A percentile compares a stretch with the other conserved stretches of the same genome.
These are phyloP conservation scores for Penicillium sp. DNA, from an alignment of 2,329 filamentous ascomycete species.

Conservation along the genomic window DNA sequence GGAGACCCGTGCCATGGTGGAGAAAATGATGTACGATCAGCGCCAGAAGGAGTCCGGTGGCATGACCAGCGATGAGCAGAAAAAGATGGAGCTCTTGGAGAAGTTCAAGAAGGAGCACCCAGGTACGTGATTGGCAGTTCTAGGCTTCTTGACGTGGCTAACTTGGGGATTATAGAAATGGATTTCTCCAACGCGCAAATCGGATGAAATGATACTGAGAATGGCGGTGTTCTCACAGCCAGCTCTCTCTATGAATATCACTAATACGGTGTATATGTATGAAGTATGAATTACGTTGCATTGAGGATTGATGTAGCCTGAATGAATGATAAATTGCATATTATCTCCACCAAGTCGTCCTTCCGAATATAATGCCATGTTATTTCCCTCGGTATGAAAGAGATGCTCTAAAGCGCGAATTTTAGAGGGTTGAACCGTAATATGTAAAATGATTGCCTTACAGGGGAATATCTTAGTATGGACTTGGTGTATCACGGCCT, in stretches of 20 bases:
- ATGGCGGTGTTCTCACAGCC: not conserved
- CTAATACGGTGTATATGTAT: conserved; percentile 13
- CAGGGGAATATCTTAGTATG: too few species aligned
- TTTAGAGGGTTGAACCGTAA: too few species aligned
- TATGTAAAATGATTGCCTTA: too few species aligned
- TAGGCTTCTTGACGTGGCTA: conserved; percentile 2
- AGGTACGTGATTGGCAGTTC: conserved; percentile 25
- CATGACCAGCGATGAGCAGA: conserved; percentile 88
- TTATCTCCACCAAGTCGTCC: not conserved
- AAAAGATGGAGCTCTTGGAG: conserved; percentile 86
- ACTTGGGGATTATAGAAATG: conserved; percentile 48
- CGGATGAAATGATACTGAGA: conserved; percentile 31
- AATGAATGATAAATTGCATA: conserved; percentile 17
- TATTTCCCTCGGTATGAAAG: too few species aligned
- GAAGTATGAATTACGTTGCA: conserved; percentile 20
- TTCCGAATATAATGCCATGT: too few species aligned
- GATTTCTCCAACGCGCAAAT: conserved; percentile 64
- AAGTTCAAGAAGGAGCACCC: conserved; percentile 83
- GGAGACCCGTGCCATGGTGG: conserved; percentile 92
- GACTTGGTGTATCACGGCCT: too few species aligned
- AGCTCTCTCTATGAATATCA: conserved; percentile 1
- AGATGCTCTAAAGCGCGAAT: too few species aligned
- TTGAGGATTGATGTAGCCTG: conserved; percentile 1
- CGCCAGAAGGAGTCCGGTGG: conserved; percentile 88
- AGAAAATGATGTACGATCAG: conserved; percentile 99